Conservation (phyloP, 768 basidiomycete species). For the Lentinula sp. region DNA sequence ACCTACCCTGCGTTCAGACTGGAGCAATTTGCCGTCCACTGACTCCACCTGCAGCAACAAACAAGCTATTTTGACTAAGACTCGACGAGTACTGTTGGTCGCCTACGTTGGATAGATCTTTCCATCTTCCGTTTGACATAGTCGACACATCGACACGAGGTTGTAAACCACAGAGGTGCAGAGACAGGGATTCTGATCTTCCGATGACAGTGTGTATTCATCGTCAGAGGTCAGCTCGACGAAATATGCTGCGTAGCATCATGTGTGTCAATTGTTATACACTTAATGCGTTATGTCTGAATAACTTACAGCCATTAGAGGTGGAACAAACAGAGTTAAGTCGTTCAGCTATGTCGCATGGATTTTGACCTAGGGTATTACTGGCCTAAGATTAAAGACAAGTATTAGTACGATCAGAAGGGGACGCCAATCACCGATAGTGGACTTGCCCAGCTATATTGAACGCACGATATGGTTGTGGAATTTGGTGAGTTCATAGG, state of each 20-base stretch:
- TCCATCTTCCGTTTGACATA: not conserved
- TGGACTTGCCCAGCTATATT: not conserved
- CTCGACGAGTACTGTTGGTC: not conserved
- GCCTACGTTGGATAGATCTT: not conserved
- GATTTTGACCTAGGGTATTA: conserved; percentile 1
- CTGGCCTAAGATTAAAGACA: not conserved
- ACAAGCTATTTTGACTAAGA: not conserved
- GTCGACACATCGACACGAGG: conserved; percentile 1
- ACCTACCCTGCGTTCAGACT: not conserved
- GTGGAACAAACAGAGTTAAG: not conserved
- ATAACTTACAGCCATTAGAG: not conserved
- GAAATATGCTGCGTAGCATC: not conserved
- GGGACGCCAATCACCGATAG: not conserved
- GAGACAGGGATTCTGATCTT: not conserved
- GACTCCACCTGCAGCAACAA: not conserved
- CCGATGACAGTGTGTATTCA: not conserved
- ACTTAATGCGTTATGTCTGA: not conserved
- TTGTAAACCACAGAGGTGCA: conserved; percentile 2
- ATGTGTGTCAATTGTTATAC: not conserved
- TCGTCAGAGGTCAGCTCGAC: not conserved
- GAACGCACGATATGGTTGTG: not conserved
- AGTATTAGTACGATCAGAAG: not conserved
- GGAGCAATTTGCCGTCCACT: not conserved
- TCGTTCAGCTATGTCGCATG: not conserved
- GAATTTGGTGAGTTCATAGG: not conserved